Evolutionary conservation across 2,329 filamentous ascomycete genomes (phyloP).

Genomic region (Aureobasidium sp.): DNA sequence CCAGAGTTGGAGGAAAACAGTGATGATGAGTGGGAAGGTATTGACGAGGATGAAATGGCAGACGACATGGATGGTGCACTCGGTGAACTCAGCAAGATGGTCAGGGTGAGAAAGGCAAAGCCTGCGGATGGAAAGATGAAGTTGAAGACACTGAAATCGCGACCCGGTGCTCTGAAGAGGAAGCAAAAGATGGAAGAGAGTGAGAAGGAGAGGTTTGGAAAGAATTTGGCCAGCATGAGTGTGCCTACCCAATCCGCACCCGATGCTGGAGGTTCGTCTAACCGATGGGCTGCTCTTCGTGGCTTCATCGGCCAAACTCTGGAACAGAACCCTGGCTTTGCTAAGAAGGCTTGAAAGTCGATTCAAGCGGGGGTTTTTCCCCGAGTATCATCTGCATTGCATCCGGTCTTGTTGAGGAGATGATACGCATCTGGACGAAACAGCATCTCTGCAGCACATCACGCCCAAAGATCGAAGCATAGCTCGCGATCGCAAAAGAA

Average conservation of each 20-base stretch:
- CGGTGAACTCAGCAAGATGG: constrained; percentile 17
- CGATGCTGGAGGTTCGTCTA: constrained; percentile 37
- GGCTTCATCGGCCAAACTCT: constrained; percentile 79
- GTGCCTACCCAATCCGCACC: constrained; percentile 17
- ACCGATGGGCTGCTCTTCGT: constrained; percentile 71
- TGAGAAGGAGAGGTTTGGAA: constrained; percentile 77
- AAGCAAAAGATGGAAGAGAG: constrained; percentile 70
- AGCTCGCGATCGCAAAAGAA: background rate
- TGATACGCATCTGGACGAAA: background rate
- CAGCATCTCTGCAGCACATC: background rate
- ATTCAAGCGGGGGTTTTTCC: too few relatives aligned
- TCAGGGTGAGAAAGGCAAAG: constrained; percentile 16
- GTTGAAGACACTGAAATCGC: constrained; percentile 64
- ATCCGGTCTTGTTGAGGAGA: too few relatives aligned
- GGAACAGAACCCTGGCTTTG: constrained; percentile 76
- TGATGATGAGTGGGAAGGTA: constrained; percentile 33
- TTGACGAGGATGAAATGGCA: constrained; percentile 19
- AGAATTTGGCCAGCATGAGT: constrained; percentile 67
- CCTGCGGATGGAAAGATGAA: constrained; percentile 52
- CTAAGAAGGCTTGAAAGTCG: background rate
- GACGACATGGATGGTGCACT: background rate
- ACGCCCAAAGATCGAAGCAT: background rate
- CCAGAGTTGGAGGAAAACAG: constrained; percentile 48
- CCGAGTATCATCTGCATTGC: too few relatives aligned
- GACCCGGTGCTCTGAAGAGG: constrained; percentile 71